Evolutionary conservation across 106 monocot species (phyloP), one percentile per base, ranked within the genome.

Genomic region (Posidonia australis): DNA sequence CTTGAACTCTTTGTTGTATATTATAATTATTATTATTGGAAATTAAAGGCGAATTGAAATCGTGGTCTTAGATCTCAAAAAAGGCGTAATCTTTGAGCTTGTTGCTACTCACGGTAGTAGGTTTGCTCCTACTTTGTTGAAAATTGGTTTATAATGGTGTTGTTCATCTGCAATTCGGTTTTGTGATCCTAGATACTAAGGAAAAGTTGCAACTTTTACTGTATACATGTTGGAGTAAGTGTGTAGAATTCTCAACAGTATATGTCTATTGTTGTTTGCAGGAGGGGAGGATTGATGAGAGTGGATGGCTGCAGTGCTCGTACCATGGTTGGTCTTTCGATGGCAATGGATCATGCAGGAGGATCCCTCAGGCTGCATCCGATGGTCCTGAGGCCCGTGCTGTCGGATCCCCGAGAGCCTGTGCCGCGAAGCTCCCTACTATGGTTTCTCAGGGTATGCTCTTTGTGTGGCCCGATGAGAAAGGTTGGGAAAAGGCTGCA

Each of bases 251-350:
- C 3, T 49, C 13, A 49, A 4, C n/a, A n/a, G 16, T 17, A 10
- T 49, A 14, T 3, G 5, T 49, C 5, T 14, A 36, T 5, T n/a
- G n/a, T 53, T 46, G 12, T 62, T 54, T 60, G 42, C 70, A 96
- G 94, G 94, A 96, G 66, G 94, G 94, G 51, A 80, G 94, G 82
- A 90, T 96, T 64, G 94, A 96, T 68, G 94, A 90, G 69, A 70
- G 66, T 21, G 94, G 94, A 30, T 90, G 84, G 80, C 67, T 90
- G 84, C 94, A 96, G 78, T 96, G 94, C 72, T 96, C 94, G 5
- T 96, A 96, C 67, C 94, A 90, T 25, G 94, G 94, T 4, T 96
- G 94, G 94, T 87, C 94, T 9, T 96, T 96, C 61, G 87, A 90
- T 67, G 77, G 84, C 12, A 68, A 61, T 22, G 90, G 94, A 10